These are phyloP conservation scores for Stromatinia cepivora DNA, from an alignment of 2,329 filamentous ascomycete species.

Conservation along the genomic window DNA sequence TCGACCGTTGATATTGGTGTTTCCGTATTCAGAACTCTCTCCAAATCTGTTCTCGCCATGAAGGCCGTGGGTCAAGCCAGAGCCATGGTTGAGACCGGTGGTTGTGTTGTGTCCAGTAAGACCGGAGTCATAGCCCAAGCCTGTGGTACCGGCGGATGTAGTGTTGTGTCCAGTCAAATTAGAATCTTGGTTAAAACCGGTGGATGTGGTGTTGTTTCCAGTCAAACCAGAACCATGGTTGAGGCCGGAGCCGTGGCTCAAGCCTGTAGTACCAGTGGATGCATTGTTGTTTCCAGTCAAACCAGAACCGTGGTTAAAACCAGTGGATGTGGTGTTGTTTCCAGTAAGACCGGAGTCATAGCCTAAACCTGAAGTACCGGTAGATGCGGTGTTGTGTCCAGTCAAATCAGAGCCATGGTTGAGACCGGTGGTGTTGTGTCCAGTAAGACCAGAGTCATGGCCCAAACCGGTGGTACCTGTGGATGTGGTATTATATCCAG, in stretches of 20 bases:
- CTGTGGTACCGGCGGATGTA: neutral
- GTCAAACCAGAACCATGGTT: neutral
- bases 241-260: neutral
- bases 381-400: neutral
- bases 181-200: no score
- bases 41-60: conserved; percentile 20
- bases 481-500: neutral
- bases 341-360: neutral
- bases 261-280: neutral
- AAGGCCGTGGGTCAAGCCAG: conserved; percentile 9
- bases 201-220: neutral
- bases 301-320: neutral
- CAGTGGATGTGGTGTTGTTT: neutral
- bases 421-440: neutral
- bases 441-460: neutral
- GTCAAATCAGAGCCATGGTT: neutral
- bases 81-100: neutral
- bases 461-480: neutral
- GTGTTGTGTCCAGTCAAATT: neutral
- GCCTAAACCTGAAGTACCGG: no score
- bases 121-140: neutral
- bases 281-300: neutral
- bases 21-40: conserved; percentile 26
- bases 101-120: neutral
- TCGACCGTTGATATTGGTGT: conserved; percentile 12